phyloP scores from a whole-genome alignment of 2,329 filamentous ascomycete genomes.

The Neobulgaria alba region DNA sequence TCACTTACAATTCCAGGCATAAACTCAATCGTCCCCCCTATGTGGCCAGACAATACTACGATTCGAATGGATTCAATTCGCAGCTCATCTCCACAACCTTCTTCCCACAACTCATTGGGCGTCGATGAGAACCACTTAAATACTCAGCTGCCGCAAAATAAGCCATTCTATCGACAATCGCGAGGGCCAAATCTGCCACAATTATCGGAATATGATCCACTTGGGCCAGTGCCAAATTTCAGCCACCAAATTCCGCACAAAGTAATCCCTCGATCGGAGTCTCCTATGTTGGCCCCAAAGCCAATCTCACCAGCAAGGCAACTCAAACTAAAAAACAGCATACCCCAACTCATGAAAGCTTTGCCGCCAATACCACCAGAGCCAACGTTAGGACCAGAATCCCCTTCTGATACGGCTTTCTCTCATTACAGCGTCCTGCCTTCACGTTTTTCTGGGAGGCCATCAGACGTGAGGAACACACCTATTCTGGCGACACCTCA shows the following conservation, averaged over 20 bases:
- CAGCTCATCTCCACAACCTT: slow-evolving; percentile 1
- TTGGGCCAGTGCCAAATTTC: slow-evolving; percentile 12
- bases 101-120: slow-evolving; percentile 8
- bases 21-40: slow-evolving; percentile 16
- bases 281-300: slow-evolving; percentile 28
- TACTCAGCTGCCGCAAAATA: slow-evolving; percentile 1
- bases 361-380: slow-evolving; percentile 25
- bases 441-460: slow-evolving; percentile 8
- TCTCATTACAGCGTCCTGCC: slow-evolving; percentile 4
- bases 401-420: background rate
- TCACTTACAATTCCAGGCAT: slow-evolving; percentile 3
- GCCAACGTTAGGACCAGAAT: slow-evolving; percentile 3
- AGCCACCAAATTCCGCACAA: slow-evolving; percentile 17
- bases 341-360: slow-evolving; percentile 29
- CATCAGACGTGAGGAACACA: slow-evolving; percentile 1
- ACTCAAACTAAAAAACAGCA: slow-evolving; percentile 28
- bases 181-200: background rate
- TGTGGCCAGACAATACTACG: slow-evolving; percentile 11
- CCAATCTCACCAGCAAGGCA: slow-evolving; percentile 29
- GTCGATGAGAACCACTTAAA: slow-evolving; percentile 1
- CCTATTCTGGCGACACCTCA: background rate
- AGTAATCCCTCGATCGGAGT: slow-evolving; percentile 18
- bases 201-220: background rate
- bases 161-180: background rate
- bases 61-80: slow-evolving; percentile 1